Base-by-base conservation (phyloP, 2,329 filamentous ascomycete species). In the Atkinsonella texensis region DNA sequence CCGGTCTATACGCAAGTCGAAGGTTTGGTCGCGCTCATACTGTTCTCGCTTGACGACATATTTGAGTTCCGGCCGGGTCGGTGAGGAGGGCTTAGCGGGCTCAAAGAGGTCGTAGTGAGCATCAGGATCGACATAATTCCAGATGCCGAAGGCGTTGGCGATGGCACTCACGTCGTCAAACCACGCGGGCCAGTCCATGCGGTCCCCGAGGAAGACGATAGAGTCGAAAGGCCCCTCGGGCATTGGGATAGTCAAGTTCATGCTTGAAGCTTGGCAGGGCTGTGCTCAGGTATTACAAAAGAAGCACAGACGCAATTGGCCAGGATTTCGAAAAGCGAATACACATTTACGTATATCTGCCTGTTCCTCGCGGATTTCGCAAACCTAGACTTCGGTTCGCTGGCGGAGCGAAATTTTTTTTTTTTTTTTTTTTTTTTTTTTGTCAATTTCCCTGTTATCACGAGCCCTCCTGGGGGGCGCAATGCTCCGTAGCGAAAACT, bases 101-200 rank as follows among this genome's bases (percentile, higher is more conserved):
- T 38, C 23, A 23, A 10, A 39, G 41, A 52, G 49, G 12, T 44
- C 35, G 28, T 17, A 12, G 33, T 35, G 35, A 32, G 40, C 20
- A 23, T 49, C 48, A 7, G 56, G 54, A 32, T 57, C 35, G 44
- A 56, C 53, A 28, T 53, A 57, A 7, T 44, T 15, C 56, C 56
- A 57, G 15, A 56, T 17, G 8, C 47, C 28, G n/a, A 48, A 31
- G 4, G 49, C 32, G 13, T 32, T 51, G 20, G 56, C 45, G 28
- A 55, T 43, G 18, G 33, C 39, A 17, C 43, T 39, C 11, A 57
- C 43, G 3, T 50, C 48, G 28, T 52, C 51, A 15, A 51, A 28
- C 56, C 56, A 57, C 9, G 33, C 15, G 4, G 45, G 32, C 56
- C 56, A 57, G 47, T 52, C 53, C 20, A 46, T 28, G 23, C 42